A percentile compares a stretch with the other conserved stretches of the same genome.
Conservation (phyloP, 2,329 filamentous ascomycete species). For the Zopfia rhizophila region DNA sequence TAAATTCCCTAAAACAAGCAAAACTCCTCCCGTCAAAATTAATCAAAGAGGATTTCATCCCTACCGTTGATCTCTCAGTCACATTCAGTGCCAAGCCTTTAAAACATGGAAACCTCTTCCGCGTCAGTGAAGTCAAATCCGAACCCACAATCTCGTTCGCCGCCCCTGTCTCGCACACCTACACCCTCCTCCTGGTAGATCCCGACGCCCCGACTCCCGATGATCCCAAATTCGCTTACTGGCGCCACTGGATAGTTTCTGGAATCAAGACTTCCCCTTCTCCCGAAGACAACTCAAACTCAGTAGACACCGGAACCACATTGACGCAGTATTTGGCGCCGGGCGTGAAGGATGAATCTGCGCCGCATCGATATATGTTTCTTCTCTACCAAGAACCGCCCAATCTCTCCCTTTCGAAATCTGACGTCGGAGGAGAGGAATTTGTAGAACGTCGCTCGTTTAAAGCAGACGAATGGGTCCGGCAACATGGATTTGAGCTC, state of each 20-base stretch:
- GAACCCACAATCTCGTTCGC: conserved; percentile 23
- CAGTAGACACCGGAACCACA: conserved; percentile 26
- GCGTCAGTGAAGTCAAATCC: conserved; percentile 47
- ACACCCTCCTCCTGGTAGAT: conserved; percentile 63
- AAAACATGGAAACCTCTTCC: conserved; percentile 37
- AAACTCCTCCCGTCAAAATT: conserved; percentile 46
- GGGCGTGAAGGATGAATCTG: conserved; percentile 47
- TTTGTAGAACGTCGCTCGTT: conserved; percentile 48
- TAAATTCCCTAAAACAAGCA: conserved; percentile 36
- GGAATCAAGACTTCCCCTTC: conserved; percentile 23
- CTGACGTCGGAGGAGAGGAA: conserved; percentile 48
- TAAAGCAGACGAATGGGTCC: conserved; percentile 33
- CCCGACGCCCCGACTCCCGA: conserved; percentile 67
- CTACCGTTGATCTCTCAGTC: conserved; percentile 54
- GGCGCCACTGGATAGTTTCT: conserved; percentile 64
- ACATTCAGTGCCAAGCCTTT: conserved; percentile 37
- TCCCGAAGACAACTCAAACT: background rate
- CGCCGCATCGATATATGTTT: conserved; percentile 48
- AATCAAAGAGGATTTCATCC: conserved; percentile 57
- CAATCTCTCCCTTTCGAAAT: conserved; percentile 30
- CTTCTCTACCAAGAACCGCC: conserved; percentile 42
- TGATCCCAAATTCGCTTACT: conserved; percentile 66
- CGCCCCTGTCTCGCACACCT: conserved; percentile 48
- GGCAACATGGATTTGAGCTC: conserved; percentile 38
- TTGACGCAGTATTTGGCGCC: conserved; percentile 46